Percentiles rank a stretch among this genome's conserved stretches.
Conservation (phyloP, 805 yeast species). For the Starmera dryadoides region DNA sequence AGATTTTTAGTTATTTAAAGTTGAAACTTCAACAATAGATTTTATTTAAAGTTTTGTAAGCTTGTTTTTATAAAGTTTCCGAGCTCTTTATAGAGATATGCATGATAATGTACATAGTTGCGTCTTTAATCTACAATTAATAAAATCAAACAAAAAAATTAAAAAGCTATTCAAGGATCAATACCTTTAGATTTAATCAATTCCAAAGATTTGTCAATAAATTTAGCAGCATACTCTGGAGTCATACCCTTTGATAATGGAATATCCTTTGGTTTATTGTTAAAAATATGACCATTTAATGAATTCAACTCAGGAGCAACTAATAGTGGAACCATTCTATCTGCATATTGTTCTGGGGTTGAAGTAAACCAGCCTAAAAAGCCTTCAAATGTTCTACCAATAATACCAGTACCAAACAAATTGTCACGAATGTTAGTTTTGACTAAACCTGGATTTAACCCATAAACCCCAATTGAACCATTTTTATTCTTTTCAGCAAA, state of each 20-base stretch:
- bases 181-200: constrained; percentile 14
- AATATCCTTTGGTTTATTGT: constrained; percentile 23
- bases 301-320: constrained; percentile 22
- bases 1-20: too few species aligned
- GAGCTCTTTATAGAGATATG: too few species aligned
- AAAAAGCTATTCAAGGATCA: neutral
- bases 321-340: constrained; percentile 23
- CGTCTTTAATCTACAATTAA: too few species aligned
- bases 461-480: constrained; percentile 17
- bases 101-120: too few species aligned
- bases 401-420: constrained; percentile 22
- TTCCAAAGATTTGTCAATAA: constrained; percentile 18
- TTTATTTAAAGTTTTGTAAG: too few species aligned
- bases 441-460: constrained; percentile 34
- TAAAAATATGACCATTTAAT: constrained; percentile 23
- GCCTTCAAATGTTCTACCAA: constrained; percentile 20
- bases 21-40: too few species aligned
- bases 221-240: constrained; percentile 20
- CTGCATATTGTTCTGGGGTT: constrained; percentile 28
- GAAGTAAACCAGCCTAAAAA: constrained; percentile 24
- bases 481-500: constrained; percentile 5
- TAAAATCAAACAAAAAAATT: too few species aligned
- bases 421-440: constrained; percentile 29
- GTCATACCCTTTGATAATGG: constrained; percentile 22
- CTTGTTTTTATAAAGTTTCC: too few species aligned